A percentile compares a stretch with the other conserved stretches of the same genome.
Evolutionary conservation across 345 rosid species (phyloP).

Genomic region (Euphorbia tirucalli): DNA sequence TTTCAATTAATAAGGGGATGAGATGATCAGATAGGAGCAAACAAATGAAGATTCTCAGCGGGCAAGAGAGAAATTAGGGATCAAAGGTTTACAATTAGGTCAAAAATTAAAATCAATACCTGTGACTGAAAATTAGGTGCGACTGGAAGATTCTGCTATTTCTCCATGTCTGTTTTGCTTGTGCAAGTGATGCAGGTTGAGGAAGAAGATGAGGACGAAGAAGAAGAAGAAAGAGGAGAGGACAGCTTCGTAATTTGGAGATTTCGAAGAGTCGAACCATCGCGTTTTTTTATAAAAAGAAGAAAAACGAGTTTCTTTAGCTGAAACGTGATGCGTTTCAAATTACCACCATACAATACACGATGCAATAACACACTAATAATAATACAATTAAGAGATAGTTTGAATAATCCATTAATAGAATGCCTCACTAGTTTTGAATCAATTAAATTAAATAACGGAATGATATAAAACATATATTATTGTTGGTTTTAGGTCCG

Average conservation of each 20-base stretch:
- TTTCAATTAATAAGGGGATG: neutral
- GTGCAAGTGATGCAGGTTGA: neutral
- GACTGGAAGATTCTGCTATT: slow-evolving; percentile 1
- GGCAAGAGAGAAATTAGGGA: neutral
- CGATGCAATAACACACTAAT: no score
- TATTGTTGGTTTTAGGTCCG: no score
- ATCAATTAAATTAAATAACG: no score
- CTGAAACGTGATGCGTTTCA: neutral
- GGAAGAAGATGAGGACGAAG: neutral
- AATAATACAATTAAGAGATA: no score
- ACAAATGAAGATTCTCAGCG: neutral
- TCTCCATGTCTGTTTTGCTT: neutral
- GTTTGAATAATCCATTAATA: no score
- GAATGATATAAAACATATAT: no score
- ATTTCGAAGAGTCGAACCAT: neutral
- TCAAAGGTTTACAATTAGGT: neutral
- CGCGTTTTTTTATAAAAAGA: neutral
- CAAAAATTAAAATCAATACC: neutral
- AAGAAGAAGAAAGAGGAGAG: neutral
- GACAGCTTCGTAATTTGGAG: slow-evolving; percentile 12
- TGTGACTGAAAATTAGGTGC: neutral
- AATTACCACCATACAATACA: no score
- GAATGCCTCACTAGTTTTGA: no score
- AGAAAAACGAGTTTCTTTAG: neutral
- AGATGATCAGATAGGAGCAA: neutral